phyloP scores from a whole-genome alignment of 169 alveolate genomes.

The Eimeria tenella region DNA sequence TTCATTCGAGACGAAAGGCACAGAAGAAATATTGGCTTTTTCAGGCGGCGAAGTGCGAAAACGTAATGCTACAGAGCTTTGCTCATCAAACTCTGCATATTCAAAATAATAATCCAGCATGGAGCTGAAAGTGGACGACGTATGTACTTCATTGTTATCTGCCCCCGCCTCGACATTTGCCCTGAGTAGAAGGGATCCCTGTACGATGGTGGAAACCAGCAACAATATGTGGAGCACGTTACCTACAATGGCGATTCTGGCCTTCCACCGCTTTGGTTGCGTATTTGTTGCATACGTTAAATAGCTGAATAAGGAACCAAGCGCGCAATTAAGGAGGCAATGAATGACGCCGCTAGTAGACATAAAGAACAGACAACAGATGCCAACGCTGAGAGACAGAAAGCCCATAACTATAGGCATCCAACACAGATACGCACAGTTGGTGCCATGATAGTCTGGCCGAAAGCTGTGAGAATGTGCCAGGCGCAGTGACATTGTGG shows the following conservation, averaged over 20 bases:
- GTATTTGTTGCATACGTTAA: conserved; percentile 1
- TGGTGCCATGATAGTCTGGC: not conserved
- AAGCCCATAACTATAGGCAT: conserved; percentile 23
- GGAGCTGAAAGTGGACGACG: not conserved
- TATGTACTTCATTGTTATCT: not conserved
- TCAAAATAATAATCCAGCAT: not conserved
- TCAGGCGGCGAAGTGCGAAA: not conserved
- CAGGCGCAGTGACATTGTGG: not conserved
- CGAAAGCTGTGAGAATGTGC: not conserved
- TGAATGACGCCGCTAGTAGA: not conserved
- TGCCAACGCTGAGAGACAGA: conserved; percentile 23
- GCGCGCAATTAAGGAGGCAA: not conserved
- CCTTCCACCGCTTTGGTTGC: conserved; percentile 26
- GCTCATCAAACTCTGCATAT: not conserved
- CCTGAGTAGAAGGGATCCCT: not conserved
- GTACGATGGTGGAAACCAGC: not conserved
- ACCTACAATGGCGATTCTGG: conserved; percentile 12
- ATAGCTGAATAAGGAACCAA: not conserved
- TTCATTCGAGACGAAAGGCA: not conserved
- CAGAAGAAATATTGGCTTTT: not conserved
- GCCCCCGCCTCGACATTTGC: not conserved
- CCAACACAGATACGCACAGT: conserved; percentile 31
- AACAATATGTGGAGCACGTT: not conserved
- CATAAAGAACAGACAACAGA: conserved; percentile 37
- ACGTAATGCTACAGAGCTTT: not conserved